Conservation (phyloP, 2,329 filamentous ascomycete genomes). For the Teratosphaeria gauchensis region DNA sequence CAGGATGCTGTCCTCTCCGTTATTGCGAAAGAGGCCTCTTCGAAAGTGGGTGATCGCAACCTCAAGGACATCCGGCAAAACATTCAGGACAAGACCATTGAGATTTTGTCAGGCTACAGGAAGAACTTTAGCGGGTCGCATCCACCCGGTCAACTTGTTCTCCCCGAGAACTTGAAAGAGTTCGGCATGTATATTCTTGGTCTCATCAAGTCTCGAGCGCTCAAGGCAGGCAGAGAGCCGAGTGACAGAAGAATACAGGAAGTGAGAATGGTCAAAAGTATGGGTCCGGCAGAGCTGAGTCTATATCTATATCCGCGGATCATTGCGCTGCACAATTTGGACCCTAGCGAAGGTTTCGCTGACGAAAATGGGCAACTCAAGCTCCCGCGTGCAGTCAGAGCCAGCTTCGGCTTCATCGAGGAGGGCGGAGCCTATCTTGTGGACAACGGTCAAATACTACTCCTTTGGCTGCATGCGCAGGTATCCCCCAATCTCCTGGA, state of each 20-base stretch:
- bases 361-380: slow-evolving; percentile 81
- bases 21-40: slow-evolving; percentile 85
- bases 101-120: slow-evolving; percentile 82
- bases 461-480: slow-evolving; percentile 86
- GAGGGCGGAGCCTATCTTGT: slow-evolving; percentile 89
- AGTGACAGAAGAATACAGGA: slow-evolving; percentile 87
- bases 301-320: slow-evolving; percentile 94
- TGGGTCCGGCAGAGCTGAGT: slow-evolving; percentile 76
- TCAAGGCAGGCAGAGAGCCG: slow-evolving; percentile 85
- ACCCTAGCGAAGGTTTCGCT: slow-evolving; percentile 82
- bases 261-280: slow-evolving; percentile 77
- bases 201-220: slow-evolving; percentile 78
- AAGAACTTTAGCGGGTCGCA: slow-evolving; percentile 84
- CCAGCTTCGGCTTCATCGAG: slow-evolving; percentile 80
- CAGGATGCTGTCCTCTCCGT: slow-evolving; percentile 86
- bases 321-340: slow-evolving; percentile 81
- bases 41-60: slow-evolving; percentile 62
- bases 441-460: slow-evolving; percentile 85
- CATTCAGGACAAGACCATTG: slow-evolving; percentile 83
- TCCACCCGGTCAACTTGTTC: slow-evolving; percentile 82
- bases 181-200: slow-evolving; percentile 93
- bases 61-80: slow-evolving; percentile 78
- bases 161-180: slow-evolving; percentile 93
- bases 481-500: slow-evolving; percentile 84
- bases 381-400: slow-evolving; percentile 70